Base-by-base conservation (phyloP, 2,329 filamentous ascomycete genomes). In the Aspergillus vadensis region DNA sequence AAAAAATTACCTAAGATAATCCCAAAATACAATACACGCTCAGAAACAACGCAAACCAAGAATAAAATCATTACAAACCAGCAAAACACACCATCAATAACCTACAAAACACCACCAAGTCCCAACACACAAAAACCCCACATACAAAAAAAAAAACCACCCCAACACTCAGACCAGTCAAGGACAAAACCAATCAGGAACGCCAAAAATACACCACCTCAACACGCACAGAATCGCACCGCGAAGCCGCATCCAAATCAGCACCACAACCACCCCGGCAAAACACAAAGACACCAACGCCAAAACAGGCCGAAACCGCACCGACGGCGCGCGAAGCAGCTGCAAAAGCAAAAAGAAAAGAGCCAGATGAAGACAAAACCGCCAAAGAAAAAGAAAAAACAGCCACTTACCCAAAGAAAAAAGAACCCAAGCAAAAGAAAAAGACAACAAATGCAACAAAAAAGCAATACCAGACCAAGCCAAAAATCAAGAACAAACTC, bases 161-260 rank as follows among this genome's bases (percentile, higher is more conserved):
- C 70, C 72, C 80, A 25, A 76, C 82, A n/a, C 77, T 82, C 10
- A 83, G 81, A n/a, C 72, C 85, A 7, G 85, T 86, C 74, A 82
- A 80, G 60, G 73, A 75, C 48, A 74, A 84, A 44, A 66, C 76
- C 25, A 88, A 86, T 70, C 86, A 86, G 8, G 76, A 80, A 63
- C 79, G 79, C 15, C 67, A 73, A 25, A 63, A 73, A 60, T 88
- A 86, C 72, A 67, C 72, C 27, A 74, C 87, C 12, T 75, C 82
- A 15, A 80, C 81, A 63, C 88, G 86, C 74, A 81, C 88, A 19
- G 88, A 88, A 73, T 78, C 75, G 10, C 86, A 88, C 72, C 72
- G 80, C 57, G 57, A 68, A 12, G 6, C 56, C 12, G 19, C 54
- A 6, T 5, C 47, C 44, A 44, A 43, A 10, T 12, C 56, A 44